Evolutionary conservation across 176 grass and related monocot species (phyloP).

Genomic region (Pontederia crassipes): DNA sequence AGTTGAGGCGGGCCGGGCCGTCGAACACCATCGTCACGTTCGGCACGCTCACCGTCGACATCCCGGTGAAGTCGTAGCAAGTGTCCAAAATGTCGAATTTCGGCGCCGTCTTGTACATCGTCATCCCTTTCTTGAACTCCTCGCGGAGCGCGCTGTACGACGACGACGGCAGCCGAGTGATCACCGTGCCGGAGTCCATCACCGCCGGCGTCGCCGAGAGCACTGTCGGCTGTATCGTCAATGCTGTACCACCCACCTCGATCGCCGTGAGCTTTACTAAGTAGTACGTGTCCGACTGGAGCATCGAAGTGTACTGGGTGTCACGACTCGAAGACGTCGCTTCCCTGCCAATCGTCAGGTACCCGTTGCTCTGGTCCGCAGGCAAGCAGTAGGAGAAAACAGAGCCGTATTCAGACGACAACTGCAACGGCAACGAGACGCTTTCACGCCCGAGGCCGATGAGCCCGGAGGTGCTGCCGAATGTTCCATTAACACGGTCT

Average conservation of each 20-base stretch:
- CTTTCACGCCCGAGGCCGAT: background rate
- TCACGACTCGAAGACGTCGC: too few species aligned
- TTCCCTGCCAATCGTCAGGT: background rate
- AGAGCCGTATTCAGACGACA: background rate
- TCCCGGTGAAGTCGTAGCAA: slow-evolving; percentile 68
- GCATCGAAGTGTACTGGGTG: too few species aligned
- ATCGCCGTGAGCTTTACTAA: slow-evolving; percentile 45
- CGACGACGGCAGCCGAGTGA: slow-evolving; percentile 50
- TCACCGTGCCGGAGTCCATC: slow-evolving; percentile 84
- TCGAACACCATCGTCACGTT: slow-evolving; percentile 47
- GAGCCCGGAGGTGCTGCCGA: background rate
- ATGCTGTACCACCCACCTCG: slow-evolving; percentile 31
- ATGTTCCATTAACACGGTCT: background rate
- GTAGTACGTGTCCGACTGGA: slow-evolving; percentile 59
- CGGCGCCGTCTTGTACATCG: slow-evolving; percentile 34
- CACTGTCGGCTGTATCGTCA: slow-evolving; percentile 16
- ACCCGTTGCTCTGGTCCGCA: background rate
- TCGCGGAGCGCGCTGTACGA: slow-evolving; percentile 40
- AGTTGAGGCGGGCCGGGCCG: slow-evolving; percentile 29
- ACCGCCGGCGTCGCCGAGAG: slow-evolving; percentile 32
- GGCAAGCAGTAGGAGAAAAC: background rate
- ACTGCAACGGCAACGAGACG: background rate
- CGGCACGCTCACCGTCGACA: slow-evolving; percentile 36
- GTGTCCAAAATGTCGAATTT: slow-evolving; percentile 63
- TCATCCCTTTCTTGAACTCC: slow-evolving; percentile 36